Evolutionary conservation across 2,329 filamentous ascomycete species (phyloP), one percentile per base, ranked within the genome.

Genomic region (Sclerotinia nivalis): DNA sequence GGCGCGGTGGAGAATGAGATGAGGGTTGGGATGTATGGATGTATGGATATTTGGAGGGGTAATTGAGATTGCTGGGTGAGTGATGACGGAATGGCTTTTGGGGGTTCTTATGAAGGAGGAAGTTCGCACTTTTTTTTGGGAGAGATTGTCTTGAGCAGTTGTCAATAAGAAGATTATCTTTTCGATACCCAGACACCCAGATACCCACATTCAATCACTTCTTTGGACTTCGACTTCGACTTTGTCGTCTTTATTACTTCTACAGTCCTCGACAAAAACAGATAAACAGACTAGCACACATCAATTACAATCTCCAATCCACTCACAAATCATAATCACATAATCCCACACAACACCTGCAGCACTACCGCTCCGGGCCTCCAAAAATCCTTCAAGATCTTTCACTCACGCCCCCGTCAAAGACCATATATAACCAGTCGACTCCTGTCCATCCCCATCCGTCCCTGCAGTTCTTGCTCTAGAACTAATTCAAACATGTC

Each of bases 341-440:
- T 68, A 68, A 52, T 61, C 45, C 34, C 66, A 61, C 31, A 58
- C 20, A 25, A 34, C 4, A 50, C 45, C 47, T 31, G 47, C 49
- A 64, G 61, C 61, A 28, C 31, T 34, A 6, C 25, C 9, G n/a
- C n/a, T 61, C n/a, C 37, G 55, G 43, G 66, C 37, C 12, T 12
- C 18, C 13, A 0, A 13, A 56, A 56, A 61, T 68, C 56, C 10
- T 68, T 68, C 66, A 68, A 34, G 13, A 61, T 62, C 40, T 61
- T 68, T 68, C 66, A 62, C 55, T 68, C 66, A 68, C 28, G 40
- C 45, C 55, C 55, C 55, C 66, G 55, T 62, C 66, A 68, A 31
- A 59, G 66, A 40, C 45, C 55, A 22, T 20, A 68, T 25, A 68
- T 68, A 20, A 61, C 55, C 61, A 18, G 31, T 64, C 61, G 56